Conservation (phyloP, 1,284 basidiomycete species). For the Boletus semigastroideus region DNA sequence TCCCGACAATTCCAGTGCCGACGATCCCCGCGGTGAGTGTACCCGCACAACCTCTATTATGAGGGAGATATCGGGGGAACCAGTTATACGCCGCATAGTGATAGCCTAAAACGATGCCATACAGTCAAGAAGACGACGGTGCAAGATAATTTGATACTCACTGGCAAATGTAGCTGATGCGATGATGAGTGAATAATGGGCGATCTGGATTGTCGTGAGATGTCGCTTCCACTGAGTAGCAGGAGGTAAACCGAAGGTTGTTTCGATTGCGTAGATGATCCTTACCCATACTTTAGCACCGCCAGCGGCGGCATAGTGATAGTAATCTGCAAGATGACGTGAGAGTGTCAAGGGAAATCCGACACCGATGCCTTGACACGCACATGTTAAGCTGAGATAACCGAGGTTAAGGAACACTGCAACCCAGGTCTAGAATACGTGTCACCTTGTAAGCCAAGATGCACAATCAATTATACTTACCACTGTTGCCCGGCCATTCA, state of each 20-base stretch:
- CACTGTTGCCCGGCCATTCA: constrained; percentile 85
- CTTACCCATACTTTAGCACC: constrained; percentile 89
- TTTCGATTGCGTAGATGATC: background rate
- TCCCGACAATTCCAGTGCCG: constrained; percentile 10
- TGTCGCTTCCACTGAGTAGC: constrained; percentile 86
- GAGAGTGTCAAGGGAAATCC: constrained; percentile 6
- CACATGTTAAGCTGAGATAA: constrained; percentile 97
- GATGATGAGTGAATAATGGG: constrained; percentile 88
- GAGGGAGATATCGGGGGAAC: constrained; percentile 13
- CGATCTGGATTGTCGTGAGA: constrained; percentile 92
- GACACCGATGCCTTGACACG: constrained; percentile 35
- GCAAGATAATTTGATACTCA: background rate
- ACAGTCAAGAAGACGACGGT: background rate
- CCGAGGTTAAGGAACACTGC: constrained; percentile 88
- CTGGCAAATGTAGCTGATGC: constrained; percentile 4
- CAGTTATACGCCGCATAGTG: constrained; percentile 18
- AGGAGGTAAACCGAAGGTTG: constrained; percentile 3
- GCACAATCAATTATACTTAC: constrained; percentile 41
- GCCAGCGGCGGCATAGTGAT: constrained; percentile 92
- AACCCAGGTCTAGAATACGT: constrained; percentile 81
- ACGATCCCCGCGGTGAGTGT: constrained; percentile 11
- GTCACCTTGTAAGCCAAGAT: background rate
- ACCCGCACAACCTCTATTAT: constrained; percentile 14
- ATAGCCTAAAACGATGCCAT: constrained; percentile 1
- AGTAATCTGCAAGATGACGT: constrained; percentile 68